These are phyloP conservation scores for Liquidambar formosana DNA, from an alignment of 164 flowering plant species.

Conservation along the genomic window DNA sequence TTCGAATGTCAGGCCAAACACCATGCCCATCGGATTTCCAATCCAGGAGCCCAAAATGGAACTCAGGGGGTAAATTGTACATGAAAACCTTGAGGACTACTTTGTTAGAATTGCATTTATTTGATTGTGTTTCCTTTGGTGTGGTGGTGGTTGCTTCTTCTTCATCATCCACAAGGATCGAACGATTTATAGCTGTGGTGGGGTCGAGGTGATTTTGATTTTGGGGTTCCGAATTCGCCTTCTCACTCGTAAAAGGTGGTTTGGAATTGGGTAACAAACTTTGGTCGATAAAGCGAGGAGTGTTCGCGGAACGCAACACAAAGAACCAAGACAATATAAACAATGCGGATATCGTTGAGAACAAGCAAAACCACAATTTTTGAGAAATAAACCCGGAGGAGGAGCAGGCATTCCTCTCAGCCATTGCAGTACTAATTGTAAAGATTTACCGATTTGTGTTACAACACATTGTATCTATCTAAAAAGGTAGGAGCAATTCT, in stretches of 20 bases:
- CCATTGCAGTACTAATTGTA: conserved; percentile 32
- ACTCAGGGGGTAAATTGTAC: conserved; percentile 92
- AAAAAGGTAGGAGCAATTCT: too few relatives aligned
- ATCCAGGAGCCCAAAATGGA: conserved; percentile 75
- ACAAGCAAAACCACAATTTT: conserved; percentile 45
- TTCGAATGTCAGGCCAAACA: conserved; percentile 81
- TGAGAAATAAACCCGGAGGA: conserved; percentile 41
- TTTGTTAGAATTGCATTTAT: conserved; percentile 17
- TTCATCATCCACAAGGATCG: conserved; percentile 9
- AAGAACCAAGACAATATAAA: conserved; percentile 74
- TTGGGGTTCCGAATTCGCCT: conserved; percentile 12
- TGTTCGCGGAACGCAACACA: conserved; percentile 53
- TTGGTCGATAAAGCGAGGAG: conserved; percentile 39
- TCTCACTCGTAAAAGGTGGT: conserved; percentile 18
- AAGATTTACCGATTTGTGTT: not conserved
- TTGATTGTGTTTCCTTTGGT: not conserved
- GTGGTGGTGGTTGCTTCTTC: conserved; percentile 8
- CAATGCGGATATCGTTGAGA: conserved; percentile 41
- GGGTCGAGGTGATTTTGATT: conserved; percentile 18
- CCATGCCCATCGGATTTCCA: conserved; percentile 56
- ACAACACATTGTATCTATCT: not conserved
- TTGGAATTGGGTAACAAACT: conserved; percentile 38
- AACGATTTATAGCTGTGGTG: conserved; percentile 3
- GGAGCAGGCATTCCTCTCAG: conserved; percentile 35
- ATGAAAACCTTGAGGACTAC: conserved; percentile 69